Evolutionary conservation across 192 early-diverging fungal genomes (phyloP).

Genomic region (Rhizophagus clarus): DNA sequence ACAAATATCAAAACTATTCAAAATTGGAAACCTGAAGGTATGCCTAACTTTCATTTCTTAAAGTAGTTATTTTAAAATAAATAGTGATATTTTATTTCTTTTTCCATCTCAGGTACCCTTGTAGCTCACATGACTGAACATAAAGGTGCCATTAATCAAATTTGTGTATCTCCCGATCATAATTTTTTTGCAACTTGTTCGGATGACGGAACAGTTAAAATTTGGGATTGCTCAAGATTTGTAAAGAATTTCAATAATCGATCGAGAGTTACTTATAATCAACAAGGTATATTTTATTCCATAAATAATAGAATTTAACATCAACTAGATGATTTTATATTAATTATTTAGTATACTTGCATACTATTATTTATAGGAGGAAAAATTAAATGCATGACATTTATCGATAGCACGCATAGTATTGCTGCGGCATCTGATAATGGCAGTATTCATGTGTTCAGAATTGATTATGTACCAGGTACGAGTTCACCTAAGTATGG

Average conservation of each 20-base stretch:
- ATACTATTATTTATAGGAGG: slow-evolving; percentile 56
- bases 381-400: slow-evolving; percentile 73
- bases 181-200: slow-evolving; percentile 80
- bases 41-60: not conserved
- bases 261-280: slow-evolving; percentile 68
- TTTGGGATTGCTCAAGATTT: slow-evolving; percentile 82
- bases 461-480: slow-evolving; percentile 51
- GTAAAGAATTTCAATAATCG: slow-evolving; percentile 85
- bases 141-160: slow-evolving; percentile 70
- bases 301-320: not conserved
- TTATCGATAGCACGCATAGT: slow-evolving; percentile 78
- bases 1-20: slow-evolving; percentile 44
- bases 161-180: slow-evolving; percentile 71
- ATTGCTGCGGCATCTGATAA: slow-evolving; percentile 79
- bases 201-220: slow-evolving; percentile 78
- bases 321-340: not conserved
- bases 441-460: slow-evolving; percentile 77
- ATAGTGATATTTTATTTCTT: not conserved
- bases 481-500: slow-evolving; percentile 56
- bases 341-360: not conserved
- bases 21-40: slow-evolving; percentile 77
- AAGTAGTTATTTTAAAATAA: not conserved
- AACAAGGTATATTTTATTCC: slow-evolving; percentile 54
- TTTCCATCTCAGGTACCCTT: slow-evolving; percentile 49
- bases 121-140: slow-evolving; percentile 87